Base-by-base conservation (phyloP, 805 yeast genomes). In the Starmerella kuoi region DNA sequence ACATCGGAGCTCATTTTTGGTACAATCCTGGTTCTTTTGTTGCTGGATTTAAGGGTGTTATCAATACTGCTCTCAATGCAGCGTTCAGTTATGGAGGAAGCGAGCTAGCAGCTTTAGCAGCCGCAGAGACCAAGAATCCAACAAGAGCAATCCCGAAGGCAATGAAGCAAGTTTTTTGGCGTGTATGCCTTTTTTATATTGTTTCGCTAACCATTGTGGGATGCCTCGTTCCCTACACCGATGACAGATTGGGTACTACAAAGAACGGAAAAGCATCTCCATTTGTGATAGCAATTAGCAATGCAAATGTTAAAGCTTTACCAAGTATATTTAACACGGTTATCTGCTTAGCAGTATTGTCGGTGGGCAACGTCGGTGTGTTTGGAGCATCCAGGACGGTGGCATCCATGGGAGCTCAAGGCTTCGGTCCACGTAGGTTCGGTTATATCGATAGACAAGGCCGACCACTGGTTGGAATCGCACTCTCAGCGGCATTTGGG, bases 61-160 rank as follows among this genome's bases (percentile, higher is more conserved):
- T 76, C 53, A 65, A 79, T 0, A 79, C 73, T 15, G 73, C 79
- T 48, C 76, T 78, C 37, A 73, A 79, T 27, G 83, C 85, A 6
- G 83, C 84, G 0, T 80, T 79, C 58, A 71, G 83, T n/a, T 79
- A 75, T 54, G 74, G 81, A 33, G 87, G 87, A 50, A 73, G 82
- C 18, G 88, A 80, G 60, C 64, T 79, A 51, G 72, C 70, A 31
- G 82, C 83, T 38, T 65, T 80, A 26, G 79, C 85, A 14, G 79
- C 85, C 27, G 86, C 87, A 9, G 88, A 81, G 61, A 66, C 83
- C 22, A 72, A 63, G 36, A 73, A 78, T 58, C 86, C 87, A 40
- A 66, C 81, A 52, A 67, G 66, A 44, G 60, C 79, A 2, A 68
- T 79, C 41, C 87, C 87, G 31, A 69, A 70, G 41, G 85, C 87